These are phyloP conservation scores for Metschnikowia lachancei DNA, from an alignment of 805 yeast species.

Conservation along the genomic window DNA sequence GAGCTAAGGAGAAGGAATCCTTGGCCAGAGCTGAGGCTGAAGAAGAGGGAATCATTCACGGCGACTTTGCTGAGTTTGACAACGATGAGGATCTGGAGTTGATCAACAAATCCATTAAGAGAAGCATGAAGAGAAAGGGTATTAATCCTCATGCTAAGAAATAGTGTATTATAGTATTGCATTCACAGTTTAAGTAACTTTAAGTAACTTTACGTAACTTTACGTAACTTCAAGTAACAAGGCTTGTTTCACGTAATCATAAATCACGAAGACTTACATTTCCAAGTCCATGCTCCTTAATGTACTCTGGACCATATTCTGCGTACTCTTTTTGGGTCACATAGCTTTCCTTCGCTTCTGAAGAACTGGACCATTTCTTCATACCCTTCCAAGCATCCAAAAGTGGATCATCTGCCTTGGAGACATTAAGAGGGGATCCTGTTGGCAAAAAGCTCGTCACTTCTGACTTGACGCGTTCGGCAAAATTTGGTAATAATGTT, in stretches of 20 bases:
- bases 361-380: conserved; percentile 68
- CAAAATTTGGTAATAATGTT: conserved; percentile 61
- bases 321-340: conserved; percentile 73
- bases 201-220: too few relatives aligned
- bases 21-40: conserved; percentile 78
- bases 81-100: conserved; percentile 70
- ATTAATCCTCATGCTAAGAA: conserved; percentile 55
- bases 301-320: conserved; percentile 86
- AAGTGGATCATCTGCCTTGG: conserved; percentile 63
- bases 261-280: conserved; percentile 42
- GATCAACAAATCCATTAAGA: conserved; percentile 66
- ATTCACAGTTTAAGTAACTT: not conserved
- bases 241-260: not conserved
- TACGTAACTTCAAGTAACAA: too few relatives aligned
- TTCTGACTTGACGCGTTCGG: conserved; percentile 65
- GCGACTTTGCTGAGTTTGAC: conserved; percentile 81
- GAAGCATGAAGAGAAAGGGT: conserved; percentile 66
- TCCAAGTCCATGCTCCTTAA: conserved; percentile 82
- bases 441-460: conserved; percentile 69
- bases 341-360: conserved; percentile 44
- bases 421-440: conserved; percentile 57
- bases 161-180: conserved; percentile 19
- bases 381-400: conserved; percentile 93
- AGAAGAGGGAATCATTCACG: conserved; percentile 79
- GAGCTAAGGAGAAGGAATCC: conserved; percentile 81